Percentiles rank a stretch among this genome's conserved stretches.
Conservation (phyloP, 2,329 filamentous ascomycete species). For the Didymellaceae sp. region DNA sequence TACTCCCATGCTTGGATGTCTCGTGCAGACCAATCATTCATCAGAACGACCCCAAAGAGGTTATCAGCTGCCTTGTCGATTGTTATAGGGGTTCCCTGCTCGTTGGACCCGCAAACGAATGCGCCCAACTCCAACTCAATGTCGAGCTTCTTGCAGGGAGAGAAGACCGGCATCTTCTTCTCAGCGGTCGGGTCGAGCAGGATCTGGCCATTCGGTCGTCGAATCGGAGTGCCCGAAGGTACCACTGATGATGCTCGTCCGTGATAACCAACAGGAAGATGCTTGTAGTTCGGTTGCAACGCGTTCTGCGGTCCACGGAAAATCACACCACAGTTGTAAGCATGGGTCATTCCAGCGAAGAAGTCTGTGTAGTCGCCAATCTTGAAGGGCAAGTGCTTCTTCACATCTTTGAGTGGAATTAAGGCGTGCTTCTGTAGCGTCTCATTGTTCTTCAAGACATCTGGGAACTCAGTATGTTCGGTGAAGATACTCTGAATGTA, state of each 20-base stretch:
- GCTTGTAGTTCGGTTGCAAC: slow-evolving; percentile 80
- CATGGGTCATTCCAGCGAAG: slow-evolving; percentile 81
- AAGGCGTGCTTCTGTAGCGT: slow-evolving; percentile 64
- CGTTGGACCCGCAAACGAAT: slow-evolving; percentile 71
- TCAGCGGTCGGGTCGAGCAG: slow-evolving; percentile 67
- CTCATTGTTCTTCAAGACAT: slow-evolving; percentile 68
- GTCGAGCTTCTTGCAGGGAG: slow-evolving; percentile 71
- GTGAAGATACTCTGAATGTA: slow-evolving; percentile 73
- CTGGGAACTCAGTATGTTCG: slow-evolving; percentile 63
- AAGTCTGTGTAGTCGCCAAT: slow-evolving; percentile 89
- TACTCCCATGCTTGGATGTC: slow-evolving; percentile 89
- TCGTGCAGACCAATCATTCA: slow-evolving; percentile 88
- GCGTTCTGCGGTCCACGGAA: slow-evolving; percentile 77
- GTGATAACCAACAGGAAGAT: slow-evolving; percentile 83
- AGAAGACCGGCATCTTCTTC: slow-evolving; percentile 68
- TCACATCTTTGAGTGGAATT: slow-evolving; percentile 64
- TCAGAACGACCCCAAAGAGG: slow-evolving; percentile 79
- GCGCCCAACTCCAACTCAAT: slow-evolving; percentile 82
- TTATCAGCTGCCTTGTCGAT: slow-evolving; percentile 71
- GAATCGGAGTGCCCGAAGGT: slow-evolving; percentile 74
- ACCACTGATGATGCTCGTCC: slow-evolving; percentile 78
- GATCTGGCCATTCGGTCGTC: slow-evolving; percentile 78
- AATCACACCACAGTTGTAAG: slow-evolving; percentile 73
- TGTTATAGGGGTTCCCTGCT: slow-evolving; percentile 67
- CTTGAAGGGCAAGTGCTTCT: slow-evolving; percentile 74